phyloP scores from a whole-genome alignment of 768 basidiomycete genomes.

The Agaricus subrufescens region DNA sequence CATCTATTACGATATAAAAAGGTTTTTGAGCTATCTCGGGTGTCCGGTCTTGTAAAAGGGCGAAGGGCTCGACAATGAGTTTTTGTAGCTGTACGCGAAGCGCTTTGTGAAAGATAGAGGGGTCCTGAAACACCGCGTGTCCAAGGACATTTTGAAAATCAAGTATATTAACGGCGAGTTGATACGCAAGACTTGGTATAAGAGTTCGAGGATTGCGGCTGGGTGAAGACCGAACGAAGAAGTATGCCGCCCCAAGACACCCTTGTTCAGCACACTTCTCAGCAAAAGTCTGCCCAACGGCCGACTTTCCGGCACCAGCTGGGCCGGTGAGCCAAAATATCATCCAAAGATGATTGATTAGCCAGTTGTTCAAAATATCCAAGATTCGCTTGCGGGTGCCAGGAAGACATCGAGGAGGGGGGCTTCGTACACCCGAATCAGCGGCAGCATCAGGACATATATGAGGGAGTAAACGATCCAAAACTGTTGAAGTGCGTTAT shows the following conservation, averaged over 20 bases:
- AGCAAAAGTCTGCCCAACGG: constrained; percentile 5
- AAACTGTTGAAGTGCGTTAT: not conserved
- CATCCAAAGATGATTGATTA: not conserved
- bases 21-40: too few relatives aligned
- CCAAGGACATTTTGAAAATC: not conserved
- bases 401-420: not conserved
- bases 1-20: not conserved
- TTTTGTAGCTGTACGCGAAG: not conserved
- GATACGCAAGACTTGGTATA: not conserved
- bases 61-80: not conserved
- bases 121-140: too few relatives aligned
- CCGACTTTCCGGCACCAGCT: constrained; percentile 9
- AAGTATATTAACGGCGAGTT: not conserved
- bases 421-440: not conserved
- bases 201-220: not conserved
- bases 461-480: not conserved
- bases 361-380: not conserved
- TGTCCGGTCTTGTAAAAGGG: too few relatives aligned
- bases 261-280: not conserved
- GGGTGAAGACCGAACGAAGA: not conserved
- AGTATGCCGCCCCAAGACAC: not conserved
- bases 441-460: not conserved
- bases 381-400: not conserved
- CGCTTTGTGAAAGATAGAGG: not conserved
- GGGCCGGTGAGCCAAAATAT: constrained; percentile 6